Evolutionary conservation across 208 protist genomes (phyloP), one percentile per base, ranked within the genome.

Genomic region (Porcisia hertigi): DNA sequence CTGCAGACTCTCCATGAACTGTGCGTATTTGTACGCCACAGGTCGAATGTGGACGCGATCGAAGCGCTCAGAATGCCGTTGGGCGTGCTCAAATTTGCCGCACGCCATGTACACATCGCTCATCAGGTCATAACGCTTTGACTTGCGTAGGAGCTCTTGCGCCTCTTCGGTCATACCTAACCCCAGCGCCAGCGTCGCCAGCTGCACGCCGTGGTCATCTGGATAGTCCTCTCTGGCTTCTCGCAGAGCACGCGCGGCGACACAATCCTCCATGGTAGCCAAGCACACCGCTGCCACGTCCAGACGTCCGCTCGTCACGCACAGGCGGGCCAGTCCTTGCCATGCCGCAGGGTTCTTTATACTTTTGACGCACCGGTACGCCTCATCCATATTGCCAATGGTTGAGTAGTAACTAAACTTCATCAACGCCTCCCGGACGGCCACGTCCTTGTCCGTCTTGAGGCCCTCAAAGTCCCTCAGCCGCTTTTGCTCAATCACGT

Each of bases 321-420:
- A 98, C 96, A 99, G 97, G 23, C 91, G 85, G 23, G 98, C 98
- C 88, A 99, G 92, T 71, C 96, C 98, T 71, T 98, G 88, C 98
- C 98, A 99, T 34, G 98, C 94, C 5, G 84, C 86, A 12, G 84
- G 77, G 77, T 92, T 94, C 77, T 98, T 97, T 82, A 99, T 98
- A 45, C 85, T 93, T 84, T 98, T 98, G 55, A 99, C 97, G 54
- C 95, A 97, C 49, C 93, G 90, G 77, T 98, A 98, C n/a, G 97
- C 98, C 87, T 99, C 98, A 83, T 99, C 98, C 97, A 99, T 99
- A 84, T 98, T 98, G 55, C 97, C 98, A 45, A 98, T 97, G 18
- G 98, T 98, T 25, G 98, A 91, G 80, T 98, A 96, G 86, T 98
- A 99, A 77, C 92, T 97, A 81, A 99, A 99, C 80, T 98, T 92